Conservation (phyloP, 1,139 yeast species). For the Yamadazyma siamensis region DNA sequence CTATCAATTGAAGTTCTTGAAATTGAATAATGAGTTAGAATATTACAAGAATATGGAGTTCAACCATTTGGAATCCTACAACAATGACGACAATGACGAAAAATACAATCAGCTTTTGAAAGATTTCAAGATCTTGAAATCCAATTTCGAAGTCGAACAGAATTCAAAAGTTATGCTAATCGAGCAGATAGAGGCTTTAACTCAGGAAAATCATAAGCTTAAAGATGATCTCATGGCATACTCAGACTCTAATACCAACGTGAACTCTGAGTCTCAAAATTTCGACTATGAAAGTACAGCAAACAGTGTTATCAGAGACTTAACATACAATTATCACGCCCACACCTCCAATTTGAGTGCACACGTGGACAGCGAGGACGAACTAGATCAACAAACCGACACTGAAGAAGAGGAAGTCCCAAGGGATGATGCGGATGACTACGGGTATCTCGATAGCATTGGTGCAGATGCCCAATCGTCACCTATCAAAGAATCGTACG, state of each 20-base stretch:
- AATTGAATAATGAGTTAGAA: slow-evolving; percentile 22
- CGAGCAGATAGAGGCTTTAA: slow-evolving; percentile 51
- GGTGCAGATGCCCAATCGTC: slow-evolving; percentile 15
- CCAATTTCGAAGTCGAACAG: slow-evolving; percentile 45
- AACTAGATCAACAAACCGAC: slow-evolving; percentile 16
- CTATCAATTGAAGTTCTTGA: slow-evolving; percentile 26
- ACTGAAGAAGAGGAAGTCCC: not conserved
- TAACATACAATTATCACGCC: slow-evolving; percentile 11
- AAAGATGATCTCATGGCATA: slow-evolving; percentile 14
- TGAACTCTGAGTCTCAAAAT: slow-evolving; percentile 6
- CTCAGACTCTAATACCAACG: slow-evolving; percentile 10
- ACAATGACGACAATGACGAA: slow-evolving; percentile 13
- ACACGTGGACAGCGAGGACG: slow-evolving; percentile 18
- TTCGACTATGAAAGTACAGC: slow-evolving; percentile 5
- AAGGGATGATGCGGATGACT: slow-evolving; percentile 1
- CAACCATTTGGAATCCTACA: slow-evolving; percentile 10
- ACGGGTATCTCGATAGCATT: slow-evolving; percentile 6
- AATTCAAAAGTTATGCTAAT: slow-evolving; percentile 51
- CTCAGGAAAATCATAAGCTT: slow-evolving; percentile 35
- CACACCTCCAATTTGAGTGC: slow-evolving; percentile 24
- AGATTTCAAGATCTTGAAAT: slow-evolving; percentile 38
- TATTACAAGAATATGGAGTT: slow-evolving; percentile 15
- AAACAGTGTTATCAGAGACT: slow-evolving; percentile 15
- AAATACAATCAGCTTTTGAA: slow-evolving; percentile 31
- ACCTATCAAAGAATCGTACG: slow-evolving; percentile 9